A percentile compares a stretch with the other conserved stretches of the same genome.
Conservation (phyloP, 2,329 filamentous ascomycete genomes). For the Hypoxylon sp. region DNA sequence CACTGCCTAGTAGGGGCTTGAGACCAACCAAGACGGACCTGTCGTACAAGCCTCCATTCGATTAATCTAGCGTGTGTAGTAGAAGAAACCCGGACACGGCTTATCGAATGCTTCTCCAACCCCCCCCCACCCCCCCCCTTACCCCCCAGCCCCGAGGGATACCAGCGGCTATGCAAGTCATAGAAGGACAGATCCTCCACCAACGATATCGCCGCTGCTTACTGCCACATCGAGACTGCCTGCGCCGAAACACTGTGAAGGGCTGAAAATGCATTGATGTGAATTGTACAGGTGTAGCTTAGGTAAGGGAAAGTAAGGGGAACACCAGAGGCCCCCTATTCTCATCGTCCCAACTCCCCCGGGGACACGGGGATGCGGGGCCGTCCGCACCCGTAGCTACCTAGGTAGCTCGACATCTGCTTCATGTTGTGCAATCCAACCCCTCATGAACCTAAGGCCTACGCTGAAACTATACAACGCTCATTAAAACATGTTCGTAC, state of each 20-base stretch:
- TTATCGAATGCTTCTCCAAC: conserved; percentile 10
- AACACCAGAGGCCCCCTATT: not conserved
- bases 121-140: no score
- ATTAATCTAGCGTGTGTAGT: conserved; percentile 8
- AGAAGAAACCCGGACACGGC: conserved; percentile 1
- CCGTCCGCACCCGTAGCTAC: no score
- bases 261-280: not conserved
- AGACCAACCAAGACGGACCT: not conserved
- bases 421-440: conserved; percentile 3
- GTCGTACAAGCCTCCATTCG: conserved; percentile 7
- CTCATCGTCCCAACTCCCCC: not conserved
- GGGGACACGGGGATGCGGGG: not conserved
- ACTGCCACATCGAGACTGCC: conserved; percentile 14
- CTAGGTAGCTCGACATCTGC: not conserved
- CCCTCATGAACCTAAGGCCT: not conserved
- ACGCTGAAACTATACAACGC: not conserved
- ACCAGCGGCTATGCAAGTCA: conserved; percentile 32
- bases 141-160: conserved; percentile 9
- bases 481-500: conserved; percentile 4
- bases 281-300: not conserved
- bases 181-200: conserved; percentile 6
- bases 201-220: conserved; percentile 9
- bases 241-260: conserved; percentile 13
- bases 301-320: not conserved
- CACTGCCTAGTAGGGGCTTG: not conserved